Evolutionary conservation across 495 filamentous ascomycete species (phyloP).

Genomic region (Penicillium alfredii): DNA sequence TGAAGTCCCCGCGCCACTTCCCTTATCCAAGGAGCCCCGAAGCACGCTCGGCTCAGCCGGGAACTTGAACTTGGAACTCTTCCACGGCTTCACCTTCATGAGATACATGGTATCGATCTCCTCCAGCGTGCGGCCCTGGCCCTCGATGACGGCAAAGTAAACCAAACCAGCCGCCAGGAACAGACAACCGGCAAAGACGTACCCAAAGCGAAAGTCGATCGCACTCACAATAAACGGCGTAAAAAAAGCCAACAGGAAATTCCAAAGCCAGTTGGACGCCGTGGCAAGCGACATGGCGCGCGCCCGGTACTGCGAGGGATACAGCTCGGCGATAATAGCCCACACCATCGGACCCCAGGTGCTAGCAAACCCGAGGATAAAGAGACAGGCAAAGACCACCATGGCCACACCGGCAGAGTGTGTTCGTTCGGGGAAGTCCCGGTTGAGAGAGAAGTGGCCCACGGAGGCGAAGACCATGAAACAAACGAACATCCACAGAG

Average conservation of each 20-base stretch:
- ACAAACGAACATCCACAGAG: conserved; percentile 63
- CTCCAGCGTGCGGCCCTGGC: conserved; percentile 59
- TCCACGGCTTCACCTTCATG: conserved; percentile 56
- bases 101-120: conserved; percentile 83
- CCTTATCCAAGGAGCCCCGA: conserved; percentile 21
- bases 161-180: conserved; percentile 55
- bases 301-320: conserved; percentile 67
- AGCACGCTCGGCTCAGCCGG: conserved; percentile 20
- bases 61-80: conserved; percentile 46
- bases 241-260: conserved; percentile 77
- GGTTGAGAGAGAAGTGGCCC: conserved; percentile 54
- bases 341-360: conserved; percentile 85
- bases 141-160: conserved; percentile 70
- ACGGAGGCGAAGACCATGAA: conserved; percentile 68
- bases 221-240: conserved; percentile 65
- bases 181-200: conserved; percentile 69
- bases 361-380: conserved; percentile 49
- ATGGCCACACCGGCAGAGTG: conserved; percentile 59
- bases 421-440: conserved; percentile 39
- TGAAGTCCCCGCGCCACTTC: conserved; percentile 2
- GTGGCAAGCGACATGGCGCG: conserved; percentile 71
- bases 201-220: conserved; percentile 70
- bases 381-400: conserved; percentile 67
- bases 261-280: conserved; percentile 81
- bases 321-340: conserved; percentile 74